Evolutionary conservation across 306 rosid species (phyloP).

Genomic region (Elaeagnus macrophylla): DNA sequence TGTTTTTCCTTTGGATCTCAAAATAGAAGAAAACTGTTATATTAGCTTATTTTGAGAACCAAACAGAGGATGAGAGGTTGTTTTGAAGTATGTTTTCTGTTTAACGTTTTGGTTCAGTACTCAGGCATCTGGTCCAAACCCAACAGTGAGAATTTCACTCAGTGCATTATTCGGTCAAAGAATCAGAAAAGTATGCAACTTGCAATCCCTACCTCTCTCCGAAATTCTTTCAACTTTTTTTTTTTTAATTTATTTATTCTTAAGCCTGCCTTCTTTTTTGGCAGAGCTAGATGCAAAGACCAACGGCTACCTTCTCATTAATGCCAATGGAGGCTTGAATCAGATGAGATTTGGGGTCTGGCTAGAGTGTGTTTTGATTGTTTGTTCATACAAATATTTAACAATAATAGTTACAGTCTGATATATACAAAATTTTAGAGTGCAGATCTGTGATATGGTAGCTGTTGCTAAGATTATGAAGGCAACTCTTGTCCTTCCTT

Average conservation of each 20-base stretch:
- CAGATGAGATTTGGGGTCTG: constrained; percentile 99
- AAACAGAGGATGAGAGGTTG: not conserved
- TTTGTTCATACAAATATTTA: constrained; percentile 5
- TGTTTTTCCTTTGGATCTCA: not conserved
- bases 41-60: not conserved
- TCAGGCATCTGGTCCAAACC: constrained; percentile 65
- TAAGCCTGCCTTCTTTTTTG: constrained; percentile 17
- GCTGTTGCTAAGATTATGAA: constrained; percentile 87
- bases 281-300: constrained; percentile 60
- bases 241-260: constrained; percentile 16
- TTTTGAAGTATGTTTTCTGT: constrained; percentile 8
- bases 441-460: constrained; percentile 98
- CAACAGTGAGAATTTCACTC: constrained; percentile 60
- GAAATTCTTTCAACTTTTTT: not conserved
- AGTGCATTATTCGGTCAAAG: constrained; percentile 50
- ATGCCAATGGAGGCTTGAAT: constrained; percentile 98
- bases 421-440: constrained; percentile 29
- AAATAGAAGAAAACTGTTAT: not conserved
- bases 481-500: constrained; percentile 92
- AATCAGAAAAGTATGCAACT: constrained; percentile 52
- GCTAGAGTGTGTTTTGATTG: constrained; percentile 32
- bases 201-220: constrained; percentile 14
- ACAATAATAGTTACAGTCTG: constrained; percentile 27
- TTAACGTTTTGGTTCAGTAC: constrained; percentile 41
- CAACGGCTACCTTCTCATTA: constrained; percentile 78